These are phyloP conservation scores for Camellia lanceoleosa DNA, from an alignment of 148 eudicot species.

Conservation along the genomic window DNA sequence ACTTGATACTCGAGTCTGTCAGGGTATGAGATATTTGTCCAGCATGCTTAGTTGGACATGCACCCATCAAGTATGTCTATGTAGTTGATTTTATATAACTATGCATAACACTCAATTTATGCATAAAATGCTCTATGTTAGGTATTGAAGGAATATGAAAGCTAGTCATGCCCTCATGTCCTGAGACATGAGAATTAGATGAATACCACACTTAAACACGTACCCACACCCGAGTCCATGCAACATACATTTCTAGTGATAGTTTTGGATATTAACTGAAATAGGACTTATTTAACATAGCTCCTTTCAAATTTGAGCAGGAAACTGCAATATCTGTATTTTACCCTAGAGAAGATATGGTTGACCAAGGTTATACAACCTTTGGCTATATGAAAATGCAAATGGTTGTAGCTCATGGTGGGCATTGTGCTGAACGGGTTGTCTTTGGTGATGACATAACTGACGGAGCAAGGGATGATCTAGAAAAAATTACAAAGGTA, in stretches of 20 bases:
- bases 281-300: background rate
- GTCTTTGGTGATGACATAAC: conserved; percentile 85
- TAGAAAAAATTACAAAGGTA: conserved; percentile 82
- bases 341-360: conserved; percentile 87
- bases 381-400: conserved; percentile 97
- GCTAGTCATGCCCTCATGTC: no score
- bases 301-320: conserved; percentile 38
- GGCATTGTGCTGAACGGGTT: conserved; percentile 84
- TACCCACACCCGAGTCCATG: no score
- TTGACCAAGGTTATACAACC: conserved; percentile 77
- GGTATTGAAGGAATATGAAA: no score
- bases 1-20: no score
- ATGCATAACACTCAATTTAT: no score
- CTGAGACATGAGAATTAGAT: no score
- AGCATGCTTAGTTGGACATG: no score
- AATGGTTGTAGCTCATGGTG: conserved; percentile 97
- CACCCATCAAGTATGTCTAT: no score
- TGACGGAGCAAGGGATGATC: conserved; percentile 87
- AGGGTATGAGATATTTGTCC: no score
- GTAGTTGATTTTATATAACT: no score
- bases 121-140: no score
- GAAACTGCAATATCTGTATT: conserved; percentile 94
- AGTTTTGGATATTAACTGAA: background rate
- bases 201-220: no score
- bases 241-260: background rate